phyloP scores from a whole-genome alignment of 225 moss, liverwort and hornwort genomes.

The Bryum argenteum region DNA sequence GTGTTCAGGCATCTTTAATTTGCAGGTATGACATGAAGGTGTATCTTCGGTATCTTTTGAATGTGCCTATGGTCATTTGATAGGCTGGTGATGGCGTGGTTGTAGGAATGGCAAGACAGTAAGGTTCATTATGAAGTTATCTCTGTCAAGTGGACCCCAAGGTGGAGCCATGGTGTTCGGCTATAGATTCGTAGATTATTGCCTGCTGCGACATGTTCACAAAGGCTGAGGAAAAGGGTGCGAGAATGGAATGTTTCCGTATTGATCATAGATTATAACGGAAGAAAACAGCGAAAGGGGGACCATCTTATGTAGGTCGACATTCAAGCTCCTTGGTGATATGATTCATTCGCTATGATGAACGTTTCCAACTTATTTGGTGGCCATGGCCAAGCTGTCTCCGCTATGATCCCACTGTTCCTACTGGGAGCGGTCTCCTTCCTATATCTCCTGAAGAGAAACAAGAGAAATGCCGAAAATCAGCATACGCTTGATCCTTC shows the following conservation, averaged over 20 bases:
- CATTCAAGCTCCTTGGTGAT: not conserved
- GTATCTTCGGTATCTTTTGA: not conserved
- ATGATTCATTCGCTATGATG: not conserved
- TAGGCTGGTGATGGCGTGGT: not conserved
- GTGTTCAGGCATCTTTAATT: not conserved
- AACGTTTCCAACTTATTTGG: not conserved
- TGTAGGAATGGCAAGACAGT: constrained; percentile 3
- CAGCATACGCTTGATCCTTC: not conserved
- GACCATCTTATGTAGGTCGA: no score
- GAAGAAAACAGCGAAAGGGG: not conserved
- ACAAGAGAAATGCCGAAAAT: not conserved
- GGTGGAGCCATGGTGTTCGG: not conserved
- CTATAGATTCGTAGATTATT: not conserved
- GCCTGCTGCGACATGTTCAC: not conserved
- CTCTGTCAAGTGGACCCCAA: no score
- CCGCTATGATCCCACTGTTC: constrained; percentile 2
- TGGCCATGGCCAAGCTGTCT: not conserved
- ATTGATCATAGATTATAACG: not conserved
- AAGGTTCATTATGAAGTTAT: not conserved
- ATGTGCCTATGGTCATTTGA: not conserved
- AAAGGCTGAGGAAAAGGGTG: no score
- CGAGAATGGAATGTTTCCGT: not conserved
- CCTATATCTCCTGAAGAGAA: not conserved
- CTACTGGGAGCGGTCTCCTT: not conserved
- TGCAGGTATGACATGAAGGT: not conserved